Evolutionary conservation across 2,329 filamentous ascomycete species (phyloP).

Genomic region (Talaromyces albobiverticillius): DNA sequence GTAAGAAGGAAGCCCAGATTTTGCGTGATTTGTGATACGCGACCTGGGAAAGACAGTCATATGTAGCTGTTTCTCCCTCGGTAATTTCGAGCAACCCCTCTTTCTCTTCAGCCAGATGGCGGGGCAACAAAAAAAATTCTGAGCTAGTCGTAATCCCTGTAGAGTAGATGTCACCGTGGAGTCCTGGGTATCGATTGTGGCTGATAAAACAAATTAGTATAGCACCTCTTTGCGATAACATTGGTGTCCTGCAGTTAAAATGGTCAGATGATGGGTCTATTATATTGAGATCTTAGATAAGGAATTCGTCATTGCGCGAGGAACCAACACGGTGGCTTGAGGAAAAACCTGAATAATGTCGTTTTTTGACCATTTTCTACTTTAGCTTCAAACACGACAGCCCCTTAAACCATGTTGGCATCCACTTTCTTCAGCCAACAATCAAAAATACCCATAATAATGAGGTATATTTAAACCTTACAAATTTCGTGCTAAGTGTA

Average conservation of each 20-base stretch:
- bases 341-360: not conserved
- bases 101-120: not conserved
- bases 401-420: too few species aligned
- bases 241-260: not conserved
- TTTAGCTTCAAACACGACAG: not conserved
- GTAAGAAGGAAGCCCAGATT: not conserved
- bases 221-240: not conserved
- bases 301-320: not conserved
- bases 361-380: not conserved
- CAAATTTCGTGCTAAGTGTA: too few species aligned
- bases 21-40: not conserved
- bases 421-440: too few species aligned
- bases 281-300: not conserved
- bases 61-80: not conserved
- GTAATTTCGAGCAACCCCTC: not conserved
- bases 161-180: not conserved
- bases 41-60: not conserved
- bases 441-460: not conserved
- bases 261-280: not conserved
- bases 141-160: too few species aligned
- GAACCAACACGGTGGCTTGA: not conserved
- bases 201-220: not conserved
- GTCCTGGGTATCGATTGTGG: too few species aligned
- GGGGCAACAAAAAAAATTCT: not conserved
- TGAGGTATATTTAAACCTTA: too few species aligned